Evolutionary conservation across 2,329 filamentous ascomycete genomes (phyloP).

Genomic region (Lecanicillium sp.): DNA sequence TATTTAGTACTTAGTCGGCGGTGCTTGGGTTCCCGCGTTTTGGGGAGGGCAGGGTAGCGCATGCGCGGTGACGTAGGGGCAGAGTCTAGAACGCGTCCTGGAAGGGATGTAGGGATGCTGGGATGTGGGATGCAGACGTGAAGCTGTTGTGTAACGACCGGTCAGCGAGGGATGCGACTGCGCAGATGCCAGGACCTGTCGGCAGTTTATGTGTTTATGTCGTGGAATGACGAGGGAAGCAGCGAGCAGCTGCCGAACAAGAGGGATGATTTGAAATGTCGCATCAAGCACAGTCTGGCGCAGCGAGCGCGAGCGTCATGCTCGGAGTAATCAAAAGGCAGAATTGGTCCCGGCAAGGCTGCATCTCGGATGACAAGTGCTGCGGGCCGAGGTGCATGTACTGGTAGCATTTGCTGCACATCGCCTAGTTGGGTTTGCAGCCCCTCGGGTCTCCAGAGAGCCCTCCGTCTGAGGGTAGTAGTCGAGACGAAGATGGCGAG

Average conservation of each 20-base stretch:
- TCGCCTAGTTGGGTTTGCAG: neutral
- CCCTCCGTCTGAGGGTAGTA: no score
- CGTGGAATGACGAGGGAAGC: no score
- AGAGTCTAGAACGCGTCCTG: slow-evolving; percentile 9
- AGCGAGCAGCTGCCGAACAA: no score
- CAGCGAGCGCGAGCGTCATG: no score
- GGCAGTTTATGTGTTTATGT: neutral
- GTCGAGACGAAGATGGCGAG: neutral
- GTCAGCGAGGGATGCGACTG: slow-evolving; percentile 6
- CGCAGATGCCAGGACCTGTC: neutral
- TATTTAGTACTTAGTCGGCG: neutral
- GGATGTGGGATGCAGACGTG: slow-evolving; percentile 4
- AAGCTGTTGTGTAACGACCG: slow-evolving; percentile 1
- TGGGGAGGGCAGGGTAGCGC: slow-evolving; percentile 2
- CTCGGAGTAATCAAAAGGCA: no score
- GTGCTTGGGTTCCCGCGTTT: slow-evolving; percentile 7
- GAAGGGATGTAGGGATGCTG: no score
- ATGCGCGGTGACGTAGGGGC: slow-evolving; percentile 10
- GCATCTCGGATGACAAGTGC: no score
- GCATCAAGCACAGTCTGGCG: no score
- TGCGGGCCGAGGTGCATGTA: neutral
- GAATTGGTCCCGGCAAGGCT: no score
- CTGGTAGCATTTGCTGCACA: neutral
- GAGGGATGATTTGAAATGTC: no score
- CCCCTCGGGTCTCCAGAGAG: neutral